Base-by-base conservation (phyloP, 306 rosid species). In the Vicia sativa region DNA sequence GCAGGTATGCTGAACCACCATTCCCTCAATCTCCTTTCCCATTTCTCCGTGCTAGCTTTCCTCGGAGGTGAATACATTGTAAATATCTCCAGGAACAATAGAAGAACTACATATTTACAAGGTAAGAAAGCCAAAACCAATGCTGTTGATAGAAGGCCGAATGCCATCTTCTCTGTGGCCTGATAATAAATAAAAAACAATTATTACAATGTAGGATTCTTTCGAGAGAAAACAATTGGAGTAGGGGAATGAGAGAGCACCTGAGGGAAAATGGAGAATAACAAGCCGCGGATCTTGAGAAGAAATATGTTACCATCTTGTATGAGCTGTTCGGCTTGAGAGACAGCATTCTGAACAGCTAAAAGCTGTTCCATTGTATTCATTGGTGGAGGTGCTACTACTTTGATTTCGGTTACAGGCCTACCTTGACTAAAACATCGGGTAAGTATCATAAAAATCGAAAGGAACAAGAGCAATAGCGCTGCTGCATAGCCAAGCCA, bases 1-100 rank as follows among this genome's bases (percentile, higher is more conserved):
- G 99, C 99, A 0, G 99, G 99, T 74, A 95, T 82, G 82, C 99
- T 91, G 84, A 87, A 87, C 99, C 99, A 91, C 99, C 99, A 95
- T 65, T 95, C 99, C 75, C 89, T 82, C 55, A 91, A 43, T 60
- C 99, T 88, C 75, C 99, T 85, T 31, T 35, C 72, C 78, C 77
- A 87, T 78, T 81, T 87, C 80, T 95, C 99, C 0, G 97, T 88
- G 95, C 87, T 79, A 29, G 91, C 71, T 81, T 75, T 84, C 68
- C 99, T 85, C 2, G 81, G 79, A 1, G 99, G 91, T 2, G 97
- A 91, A 83, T 82, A 82, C 78, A 85, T 66, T 2, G 99, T 95
- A 74, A 87, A 91, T 11, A 31, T 69, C 48, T 84, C 95, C 89
- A 95, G 43, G 78, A 91, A 88, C 13, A 82, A 19, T 4, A 82